These are phyloP conservation scores for Xanthoconium stramineum DNA, from an alignment of 768 basidiomycete genomes.

Conservation along the genomic window DNA sequence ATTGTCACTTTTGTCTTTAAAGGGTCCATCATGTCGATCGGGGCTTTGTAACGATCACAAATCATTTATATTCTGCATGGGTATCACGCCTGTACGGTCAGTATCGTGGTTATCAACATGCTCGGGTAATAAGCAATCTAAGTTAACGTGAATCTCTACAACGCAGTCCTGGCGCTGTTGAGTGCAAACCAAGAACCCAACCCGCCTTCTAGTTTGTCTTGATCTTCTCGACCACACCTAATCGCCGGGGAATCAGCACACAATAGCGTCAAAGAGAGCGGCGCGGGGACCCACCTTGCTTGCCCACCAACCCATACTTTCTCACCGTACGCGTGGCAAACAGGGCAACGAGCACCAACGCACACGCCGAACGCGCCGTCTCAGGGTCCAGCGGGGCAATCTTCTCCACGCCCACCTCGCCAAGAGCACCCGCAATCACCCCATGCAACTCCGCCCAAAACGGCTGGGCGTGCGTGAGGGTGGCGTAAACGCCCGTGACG, in stretches of 20 bases:
- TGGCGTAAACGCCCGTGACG: conserved; percentile 73
- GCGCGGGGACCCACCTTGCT: conserved; percentile 12
- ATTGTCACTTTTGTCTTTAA: background rate
- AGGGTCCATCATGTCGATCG: background rate
- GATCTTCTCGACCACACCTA: conserved; percentile 24
- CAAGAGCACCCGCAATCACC: conserved; percentile 46
- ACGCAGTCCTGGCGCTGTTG: background rate
- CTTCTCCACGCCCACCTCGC: conserved; percentile 22
- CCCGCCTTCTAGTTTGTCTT: conserved; percentile 20
- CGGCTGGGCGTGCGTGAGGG: conserved; percentile 83
- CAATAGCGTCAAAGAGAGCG: background rate
- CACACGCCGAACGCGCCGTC: conserved; percentile 69
- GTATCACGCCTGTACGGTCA: background rate
- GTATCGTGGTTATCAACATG: background rate
- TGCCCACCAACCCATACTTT: conserved; percentile 45
- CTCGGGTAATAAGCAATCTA: background rate
- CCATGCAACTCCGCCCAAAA: conserved; percentile 67
- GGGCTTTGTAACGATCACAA: conserved; percentile 13
- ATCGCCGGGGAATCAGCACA: background rate
- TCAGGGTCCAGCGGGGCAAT: conserved; percentile 56
- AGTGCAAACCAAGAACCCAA: background rate
- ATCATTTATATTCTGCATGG: conserved; percentile 2
- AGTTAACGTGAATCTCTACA: background rate
- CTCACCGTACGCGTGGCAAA: conserved; percentile 64
- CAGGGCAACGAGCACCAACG: conserved; percentile 55